phyloP scores from a whole-genome alignment of 2,329 filamentous ascomycete species.

The Fusarium bactridioides region DNA sequence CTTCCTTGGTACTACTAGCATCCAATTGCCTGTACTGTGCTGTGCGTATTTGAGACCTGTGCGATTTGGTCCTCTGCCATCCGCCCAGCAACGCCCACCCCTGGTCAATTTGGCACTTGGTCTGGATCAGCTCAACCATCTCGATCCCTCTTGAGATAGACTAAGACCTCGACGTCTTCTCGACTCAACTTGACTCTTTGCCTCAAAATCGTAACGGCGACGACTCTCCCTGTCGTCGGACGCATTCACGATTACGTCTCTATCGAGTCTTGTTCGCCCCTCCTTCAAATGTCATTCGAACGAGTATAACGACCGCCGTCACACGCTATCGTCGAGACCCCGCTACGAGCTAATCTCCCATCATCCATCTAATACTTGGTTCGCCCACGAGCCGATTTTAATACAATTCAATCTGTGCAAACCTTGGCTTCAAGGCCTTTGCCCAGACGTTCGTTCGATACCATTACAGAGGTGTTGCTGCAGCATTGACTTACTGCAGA shows the following conservation, averaged over 20 bases:
- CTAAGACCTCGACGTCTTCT: conserved; percentile 24
- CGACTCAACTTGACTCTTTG: conserved; percentile 10
- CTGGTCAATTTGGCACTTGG: conserved; percentile 34
- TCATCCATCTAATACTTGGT: conserved; percentile 19
- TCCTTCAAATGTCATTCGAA: conserved; percentile 45
- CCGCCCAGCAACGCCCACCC: conserved; percentile 40
- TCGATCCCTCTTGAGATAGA: conserved; percentile 30
- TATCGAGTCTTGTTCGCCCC: conserved; percentile 35
- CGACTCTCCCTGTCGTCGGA: conserved; percentile 8
- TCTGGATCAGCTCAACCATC: conserved; percentile 30
- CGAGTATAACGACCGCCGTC: conserved; percentile 46
- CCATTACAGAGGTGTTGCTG: conserved; percentile 37
- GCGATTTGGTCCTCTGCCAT: conserved; percentile 31
- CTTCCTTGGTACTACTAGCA: neutral
- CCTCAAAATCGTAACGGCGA: conserved; percentile 28
- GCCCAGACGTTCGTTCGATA: conserved; percentile 23
- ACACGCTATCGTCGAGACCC: conserved; percentile 39
- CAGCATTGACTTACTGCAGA: conserved; percentile 47
- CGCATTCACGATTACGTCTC: conserved; percentile 22
- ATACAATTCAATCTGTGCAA: conserved; percentile 6
- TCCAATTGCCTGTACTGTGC: conserved; percentile 5
- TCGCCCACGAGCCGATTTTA: conserved; percentile 18
- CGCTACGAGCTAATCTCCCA: conserved; percentile 32
- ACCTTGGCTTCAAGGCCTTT: conserved; percentile 3
- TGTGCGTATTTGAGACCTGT: conserved; percentile 34